These are phyloP conservation scores for Atractiella rhizophila DNA, from an alignment of 768 basidiomycete genomes.

Conservation along the genomic window DNA sequence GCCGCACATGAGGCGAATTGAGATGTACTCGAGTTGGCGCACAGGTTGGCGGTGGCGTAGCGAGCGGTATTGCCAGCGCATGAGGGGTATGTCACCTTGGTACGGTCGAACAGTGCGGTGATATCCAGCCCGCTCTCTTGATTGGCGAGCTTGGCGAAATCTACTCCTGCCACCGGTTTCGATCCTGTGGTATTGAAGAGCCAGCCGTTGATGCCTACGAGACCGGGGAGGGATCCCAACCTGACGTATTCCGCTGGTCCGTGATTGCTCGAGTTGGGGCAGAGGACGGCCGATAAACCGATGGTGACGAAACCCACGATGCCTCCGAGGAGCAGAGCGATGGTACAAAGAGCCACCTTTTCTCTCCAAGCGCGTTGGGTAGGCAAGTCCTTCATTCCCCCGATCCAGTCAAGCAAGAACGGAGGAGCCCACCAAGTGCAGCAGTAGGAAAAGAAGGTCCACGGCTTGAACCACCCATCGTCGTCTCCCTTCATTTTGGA, in stretches of 20 bases:
- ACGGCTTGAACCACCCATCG: constrained; percentile 26
- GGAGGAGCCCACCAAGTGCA: constrained; percentile 80
- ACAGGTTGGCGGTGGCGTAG: constrained; percentile 51
- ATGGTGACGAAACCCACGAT: constrained; percentile 76
- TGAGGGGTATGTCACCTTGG: constrained; percentile 35
- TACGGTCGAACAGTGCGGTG: constrained; percentile 56
- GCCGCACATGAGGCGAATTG: constrained; percentile 38
- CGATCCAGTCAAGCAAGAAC: constrained; percentile 39
- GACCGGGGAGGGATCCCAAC: constrained; percentile 32
- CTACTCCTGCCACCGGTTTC: constrained; percentile 29
- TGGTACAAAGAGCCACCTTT: constrained; percentile 76
- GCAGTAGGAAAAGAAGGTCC: constrained; percentile 53
- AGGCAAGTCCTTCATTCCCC: constrained; percentile 54
- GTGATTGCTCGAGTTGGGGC: constrained; percentile 35
- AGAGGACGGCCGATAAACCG: constrained; percentile 74
- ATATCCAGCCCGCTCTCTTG: constrained; percentile 56
- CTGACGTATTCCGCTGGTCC: constrained; percentile 25
- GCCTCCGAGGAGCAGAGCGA: constrained; percentile 52
- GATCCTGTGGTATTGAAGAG: constrained; percentile 46
- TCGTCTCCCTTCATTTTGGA: constrained; percentile 7
- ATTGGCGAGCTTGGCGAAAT: constrained; percentile 33
- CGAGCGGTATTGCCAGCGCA: constrained; percentile 37
- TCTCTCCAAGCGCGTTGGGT: constrained; percentile 86
- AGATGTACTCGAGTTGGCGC: constrained; percentile 24
- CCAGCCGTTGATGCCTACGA: constrained; percentile 49